Conservation (phyloP, 805 yeast species). For the Spathaspora passalidarum region DNA sequence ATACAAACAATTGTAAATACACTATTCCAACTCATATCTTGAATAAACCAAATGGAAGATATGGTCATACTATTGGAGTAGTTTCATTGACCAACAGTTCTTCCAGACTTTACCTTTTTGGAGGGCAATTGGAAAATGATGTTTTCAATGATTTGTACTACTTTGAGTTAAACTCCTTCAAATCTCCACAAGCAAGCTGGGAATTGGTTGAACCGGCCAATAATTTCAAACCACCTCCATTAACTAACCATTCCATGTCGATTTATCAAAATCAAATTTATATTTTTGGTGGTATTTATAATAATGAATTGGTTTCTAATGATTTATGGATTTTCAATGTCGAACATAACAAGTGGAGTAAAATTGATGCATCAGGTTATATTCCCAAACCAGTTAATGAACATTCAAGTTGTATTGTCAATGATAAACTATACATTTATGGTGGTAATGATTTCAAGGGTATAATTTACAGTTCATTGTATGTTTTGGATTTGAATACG, state of each 20-base stretch:
- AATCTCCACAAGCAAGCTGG: conserved; percentile 85
- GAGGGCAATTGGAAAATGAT: conserved; percentile 89
- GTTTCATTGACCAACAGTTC: conserved; percentile 48
- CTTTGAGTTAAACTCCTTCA: conserved; percentile 83
- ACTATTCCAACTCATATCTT: conserved; percentile 43
- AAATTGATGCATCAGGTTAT: conserved; percentile 66
- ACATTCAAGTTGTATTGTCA: conserved; percentile 79
- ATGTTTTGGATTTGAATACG: conserved; percentile 72
- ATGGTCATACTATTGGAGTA: conserved; percentile 88
- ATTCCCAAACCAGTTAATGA: conserved; percentile 86
- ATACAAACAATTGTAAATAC: conserved; percentile 43
- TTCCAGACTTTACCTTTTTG: conserved; percentile 73
- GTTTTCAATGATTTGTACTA: conserved; percentile 80
- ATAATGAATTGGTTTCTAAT: conserved; percentile 64
- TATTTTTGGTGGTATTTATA: conserved; percentile 85
- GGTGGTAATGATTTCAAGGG: conserved; percentile 88
- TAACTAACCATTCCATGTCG: conserved; percentile 88
- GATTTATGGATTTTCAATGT: conserved; percentile 85
- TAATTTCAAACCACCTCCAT: conserved; percentile 65
- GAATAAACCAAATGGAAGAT: conserved; percentile 82
- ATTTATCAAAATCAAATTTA: conserved; percentile 75
- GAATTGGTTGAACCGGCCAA: conserved; percentile 56
- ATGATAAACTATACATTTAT: conserved; percentile 74
- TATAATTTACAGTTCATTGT: conserved; percentile 59
- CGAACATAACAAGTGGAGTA: conserved; percentile 62